Evolutionary conservation across 2,329 filamentous ascomycete species (phyloP), one percentile per base, ranked within the genome.

Genomic region (Epichloe typhina): DNA sequence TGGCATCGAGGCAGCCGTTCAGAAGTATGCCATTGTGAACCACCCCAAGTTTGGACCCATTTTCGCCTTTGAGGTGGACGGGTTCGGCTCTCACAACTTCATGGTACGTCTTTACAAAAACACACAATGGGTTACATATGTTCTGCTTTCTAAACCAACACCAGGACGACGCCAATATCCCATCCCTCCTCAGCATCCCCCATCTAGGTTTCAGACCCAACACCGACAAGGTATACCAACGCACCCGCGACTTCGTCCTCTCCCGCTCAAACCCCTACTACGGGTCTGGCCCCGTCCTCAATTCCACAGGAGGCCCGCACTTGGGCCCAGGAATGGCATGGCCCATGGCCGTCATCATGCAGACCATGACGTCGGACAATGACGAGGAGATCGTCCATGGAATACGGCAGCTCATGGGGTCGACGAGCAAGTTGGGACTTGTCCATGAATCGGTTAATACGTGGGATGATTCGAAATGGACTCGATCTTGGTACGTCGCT

Each of bases 281-380:
- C 52, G 74, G 76, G 67, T 69, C 68, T 19, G 76, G 76, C 0
- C 72, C 73, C 3, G 69, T 75, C 15, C 64, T 79, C 54, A 75
- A 70, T 54, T 70, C 71, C 31, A 70, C 74, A 0, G 76, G 76
- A 12, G 74, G 75, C 0, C 75, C 75, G 23, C 75, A 79, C 56
- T 64, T 71, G 8, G 73, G 75, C 0, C 76, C 88, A 2, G 76
- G 82, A 52, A 82, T 83, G 61, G 88, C 86, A 15, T 95, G 89
- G 89, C 88, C 89, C 1, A 94, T 95, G 87, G 86, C 81, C 44
- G 74, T 87, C 56, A 80, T 95, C 46, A 80, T 90, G 52, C 82
- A 86, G 62, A 83, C 86, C 36, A 77, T 91, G 75, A 95, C 88
- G 1, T 82, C 77, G 38, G 76, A 88, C 44, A 76, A 87, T 51